Percentiles rank a stretch among this genome's conserved stretches.
Evolutionary conservation across 129 eudicot species (phyloP).

Genomic region (Cynara cardunculus): DNA sequence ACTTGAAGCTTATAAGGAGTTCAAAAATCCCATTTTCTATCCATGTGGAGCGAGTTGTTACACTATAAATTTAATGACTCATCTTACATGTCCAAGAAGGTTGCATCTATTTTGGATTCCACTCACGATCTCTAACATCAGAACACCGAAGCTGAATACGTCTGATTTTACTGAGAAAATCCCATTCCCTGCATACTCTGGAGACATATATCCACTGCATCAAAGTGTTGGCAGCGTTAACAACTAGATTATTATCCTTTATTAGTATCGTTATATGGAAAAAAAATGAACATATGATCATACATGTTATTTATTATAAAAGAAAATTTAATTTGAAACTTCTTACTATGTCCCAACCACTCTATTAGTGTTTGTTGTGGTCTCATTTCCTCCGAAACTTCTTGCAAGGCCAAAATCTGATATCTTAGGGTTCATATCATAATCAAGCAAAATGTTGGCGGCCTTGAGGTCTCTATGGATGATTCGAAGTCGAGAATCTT

Average conservation of each 20-base stretch:
- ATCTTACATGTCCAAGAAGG: constrained; percentile 30
- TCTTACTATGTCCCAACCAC: constrained; percentile 50
- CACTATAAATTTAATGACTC: background rate
- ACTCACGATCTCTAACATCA: constrained; percentile 23
- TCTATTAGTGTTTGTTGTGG: constrained; percentile 14
- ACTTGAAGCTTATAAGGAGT: too few relatives aligned
- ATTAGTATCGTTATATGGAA: too few relatives aligned
- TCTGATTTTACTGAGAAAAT: constrained; percentile 29
- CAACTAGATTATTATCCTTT: background rate
- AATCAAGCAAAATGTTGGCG: constrained; percentile 35
- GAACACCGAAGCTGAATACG: constrained; percentile 29
- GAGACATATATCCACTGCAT: constrained; percentile 25
- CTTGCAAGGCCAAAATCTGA: constrained; percentile 48
- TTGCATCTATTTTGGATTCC: constrained; percentile 20
- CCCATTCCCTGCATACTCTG: constrained; percentile 28
- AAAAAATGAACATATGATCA: background rate
- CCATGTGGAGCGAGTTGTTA: too few relatives aligned
- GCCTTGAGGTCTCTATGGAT: constrained; percentile 39
- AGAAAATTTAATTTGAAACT: background rate
- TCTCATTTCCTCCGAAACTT: constrained; percentile 30
- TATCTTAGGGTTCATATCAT: constrained; percentile 35
- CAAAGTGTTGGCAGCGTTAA: background rate
- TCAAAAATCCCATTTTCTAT: too few relatives aligned
- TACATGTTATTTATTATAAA: background rate
- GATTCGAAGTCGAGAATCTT: constrained; percentile 29